Evolutionary conservation across 176 grass and related monocot genomes (phyloP), one percentile per base, ranked within the genome.

Genomic region (Hordeum marinum): DNA sequence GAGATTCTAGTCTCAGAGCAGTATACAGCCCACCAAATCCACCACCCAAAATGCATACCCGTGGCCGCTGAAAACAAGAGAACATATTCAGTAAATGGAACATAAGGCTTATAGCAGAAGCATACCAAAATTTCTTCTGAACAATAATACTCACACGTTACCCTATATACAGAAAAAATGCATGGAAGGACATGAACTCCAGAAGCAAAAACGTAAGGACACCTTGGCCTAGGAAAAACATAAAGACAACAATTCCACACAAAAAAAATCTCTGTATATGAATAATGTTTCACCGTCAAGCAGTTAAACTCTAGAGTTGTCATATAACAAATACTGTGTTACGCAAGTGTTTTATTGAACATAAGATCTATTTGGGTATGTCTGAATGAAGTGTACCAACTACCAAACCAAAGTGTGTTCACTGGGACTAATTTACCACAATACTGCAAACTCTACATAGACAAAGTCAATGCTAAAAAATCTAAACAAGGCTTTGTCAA

Each of bases 11-110:
- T 90, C 94, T 94, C 60, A 99, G 65, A 89, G 96, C 96, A 83
- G 94, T 96, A 88, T 99, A 99, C 61, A 99, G 50, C 13, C 96
- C 93, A 75, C 96, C 93, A 87, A 99, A 99, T 80, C 96, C 96
- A 92, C 96, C 96, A 84, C 94, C 91, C 62, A 99, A 85, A 82
- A 99, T 99, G 83, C 96, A 96, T 7, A 96, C 82, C 1, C 91
- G 87, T 82, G 93, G 93, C 67, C 82, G 80, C 96, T 99, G 66
- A 58, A 90, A 89, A 62, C 21, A 75, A 80, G 54, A 65, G 68
- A 32, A 35, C 20, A 46, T 8, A 66, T 76, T 83, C 55, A 80
- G 52, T 42, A 75, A 80, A 9, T 63, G 1, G 5, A 63, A n/a
- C 20, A 86, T 40, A 63, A 8, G 23, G 46, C 5, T 35, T 73